These are phyloP conservation scores for Hypomontagnella submonticulosa DNA, from an alignment of 495 filamentous ascomycete species.

Conservation along the genomic window DNA sequence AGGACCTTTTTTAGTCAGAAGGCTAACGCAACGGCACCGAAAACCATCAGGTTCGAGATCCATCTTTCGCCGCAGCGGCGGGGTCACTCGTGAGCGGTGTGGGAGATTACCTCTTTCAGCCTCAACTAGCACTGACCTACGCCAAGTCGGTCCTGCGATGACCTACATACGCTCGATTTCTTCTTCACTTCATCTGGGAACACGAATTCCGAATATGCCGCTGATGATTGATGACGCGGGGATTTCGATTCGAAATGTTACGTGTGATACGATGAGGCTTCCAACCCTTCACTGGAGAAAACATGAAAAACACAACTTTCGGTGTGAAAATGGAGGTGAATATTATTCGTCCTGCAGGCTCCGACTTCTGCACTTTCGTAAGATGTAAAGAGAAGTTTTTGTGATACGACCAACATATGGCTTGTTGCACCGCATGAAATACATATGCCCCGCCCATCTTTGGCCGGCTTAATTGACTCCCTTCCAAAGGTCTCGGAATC, in stretches of 20 bases:
- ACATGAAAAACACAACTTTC: not conserved
- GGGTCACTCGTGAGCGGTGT: conserved; percentile 29
- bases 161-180: conserved; percentile 23
- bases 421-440: conserved; percentile 29
- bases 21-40: conserved; percentile 24
- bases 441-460: conserved; percentile 6
- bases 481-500: conserved; percentile 32
- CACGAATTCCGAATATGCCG: conserved; percentile 27
- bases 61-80: conserved; percentile 25
- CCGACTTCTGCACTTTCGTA: conserved; percentile 12
- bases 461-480: conserved; percentile 28
- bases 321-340: not conserved
- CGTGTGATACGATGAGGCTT: conserved; percentile 9
- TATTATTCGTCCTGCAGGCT: not conserved
- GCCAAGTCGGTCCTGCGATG: conserved; percentile 18
- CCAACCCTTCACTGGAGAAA: conserved; percentile 5
- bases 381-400: conserved; percentile 24
- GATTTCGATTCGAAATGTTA: conserved; percentile 19
- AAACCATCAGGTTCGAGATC: conserved; percentile 14
- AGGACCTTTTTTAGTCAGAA: not conserved
- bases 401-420: conserved; percentile 13
- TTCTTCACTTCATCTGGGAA: conserved; percentile 23
- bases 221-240: conserved; percentile 29
- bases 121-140: conserved; percentile 22
- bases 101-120: conserved; percentile 36